Percentiles rank a stretch among this genome's conserved stretches.
phyloP scores from a whole-genome alignment of 2,329 filamentous ascomycete genomes.

The Blumeria hordei region DNA sequence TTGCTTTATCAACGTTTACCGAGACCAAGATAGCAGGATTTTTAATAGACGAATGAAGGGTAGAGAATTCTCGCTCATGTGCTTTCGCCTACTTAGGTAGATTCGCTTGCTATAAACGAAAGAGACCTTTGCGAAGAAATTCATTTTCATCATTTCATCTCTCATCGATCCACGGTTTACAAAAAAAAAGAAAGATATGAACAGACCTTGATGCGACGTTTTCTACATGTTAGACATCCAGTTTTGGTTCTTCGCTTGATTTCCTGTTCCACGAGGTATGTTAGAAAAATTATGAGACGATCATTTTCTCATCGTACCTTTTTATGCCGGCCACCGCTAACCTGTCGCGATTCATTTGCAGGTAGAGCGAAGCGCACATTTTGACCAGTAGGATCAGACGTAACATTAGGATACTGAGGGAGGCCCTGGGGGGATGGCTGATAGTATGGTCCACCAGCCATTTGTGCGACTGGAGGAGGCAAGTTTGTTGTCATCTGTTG shows the following conservation, averaged over 20 bases:
- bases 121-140: slow-evolving; percentile 14
- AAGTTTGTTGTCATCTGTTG: slow-evolving; percentile 26
- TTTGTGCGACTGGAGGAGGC: slow-evolving; percentile 26
- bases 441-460: slow-evolving; percentile 23
- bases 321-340: slow-evolving; percentile 38
- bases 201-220: slow-evolving; percentile 50
- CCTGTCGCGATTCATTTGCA: slow-evolving; percentile 25
- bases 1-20: background rate
- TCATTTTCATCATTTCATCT: slow-evolving; percentile 8
- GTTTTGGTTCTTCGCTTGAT: slow-evolving; percentile 56
- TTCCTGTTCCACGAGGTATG: slow-evolving; percentile 22
- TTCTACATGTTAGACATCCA: slow-evolving; percentile 40
- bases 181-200: slow-evolving; percentile 4
- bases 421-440: slow-evolving; percentile 16
- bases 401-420: slow-evolving; percentile 22
- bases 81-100: slow-evolving; percentile 16
- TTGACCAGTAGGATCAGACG: slow-evolving; percentile 20
- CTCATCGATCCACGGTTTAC: slow-evolving; percentile 6
- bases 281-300: slow-evolving; percentile 7
- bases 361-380: slow-evolving; percentile 31
- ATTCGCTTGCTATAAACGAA: slow-evolving; percentile 17
- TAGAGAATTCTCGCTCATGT: slow-evolving; percentile 13
- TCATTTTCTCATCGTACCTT: slow-evolving; percentile 13
- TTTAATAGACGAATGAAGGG: slow-evolving; percentile 2
- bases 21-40: background rate